These are phyloP conservation scores for Colletotrichum truncatum DNA, from an alignment of 2,329 filamentous ascomycete genomes.

Conservation along the genomic window DNA sequence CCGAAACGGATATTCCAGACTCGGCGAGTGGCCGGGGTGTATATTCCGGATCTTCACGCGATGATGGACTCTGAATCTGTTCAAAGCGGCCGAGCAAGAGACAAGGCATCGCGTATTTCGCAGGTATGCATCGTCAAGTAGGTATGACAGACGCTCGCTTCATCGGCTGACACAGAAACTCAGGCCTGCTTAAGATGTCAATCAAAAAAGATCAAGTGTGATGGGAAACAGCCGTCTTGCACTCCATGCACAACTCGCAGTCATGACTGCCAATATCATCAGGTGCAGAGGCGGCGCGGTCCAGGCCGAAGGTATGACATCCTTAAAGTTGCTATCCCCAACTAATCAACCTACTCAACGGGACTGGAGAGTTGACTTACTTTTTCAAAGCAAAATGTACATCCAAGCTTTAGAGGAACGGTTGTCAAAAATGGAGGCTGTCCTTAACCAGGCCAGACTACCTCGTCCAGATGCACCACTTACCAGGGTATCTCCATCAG, in stretches of 20 bases:
- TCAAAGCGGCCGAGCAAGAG: background rate
- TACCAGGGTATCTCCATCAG: conserved; percentile 19
- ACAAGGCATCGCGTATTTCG: conserved; percentile 12
- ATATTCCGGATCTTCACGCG: background rate
- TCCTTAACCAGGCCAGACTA: conserved; percentile 13
- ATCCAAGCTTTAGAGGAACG: conserved; percentile 26
- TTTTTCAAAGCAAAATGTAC: conserved; percentile 20
- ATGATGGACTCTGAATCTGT: conserved; percentile 16
- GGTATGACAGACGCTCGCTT: background rate
- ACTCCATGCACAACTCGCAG: conserved; percentile 13
- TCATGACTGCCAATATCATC: conserved; percentile 24
- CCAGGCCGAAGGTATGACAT: conserved; percentile 20
- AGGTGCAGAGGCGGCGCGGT: conserved; percentile 26
- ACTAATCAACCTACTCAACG: background rate
- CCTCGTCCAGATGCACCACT: conserved; percentile 18
- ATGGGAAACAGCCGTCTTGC: conserved; percentile 21
- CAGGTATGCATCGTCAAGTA: conserved; percentile 3
- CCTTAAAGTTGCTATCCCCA: too few species aligned
- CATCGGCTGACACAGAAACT: background rate
- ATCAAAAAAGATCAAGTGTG: conserved; percentile 29
- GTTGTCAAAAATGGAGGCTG: conserved; percentile 29
- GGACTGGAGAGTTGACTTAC: too few species aligned
- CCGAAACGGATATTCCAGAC: background rate
- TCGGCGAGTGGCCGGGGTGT: background rate
- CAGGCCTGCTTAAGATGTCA: conserved; percentile 29